Conservation (phyloP, 1,139 yeast species). For the Saccharomycopsis crataegensis region DNA sequence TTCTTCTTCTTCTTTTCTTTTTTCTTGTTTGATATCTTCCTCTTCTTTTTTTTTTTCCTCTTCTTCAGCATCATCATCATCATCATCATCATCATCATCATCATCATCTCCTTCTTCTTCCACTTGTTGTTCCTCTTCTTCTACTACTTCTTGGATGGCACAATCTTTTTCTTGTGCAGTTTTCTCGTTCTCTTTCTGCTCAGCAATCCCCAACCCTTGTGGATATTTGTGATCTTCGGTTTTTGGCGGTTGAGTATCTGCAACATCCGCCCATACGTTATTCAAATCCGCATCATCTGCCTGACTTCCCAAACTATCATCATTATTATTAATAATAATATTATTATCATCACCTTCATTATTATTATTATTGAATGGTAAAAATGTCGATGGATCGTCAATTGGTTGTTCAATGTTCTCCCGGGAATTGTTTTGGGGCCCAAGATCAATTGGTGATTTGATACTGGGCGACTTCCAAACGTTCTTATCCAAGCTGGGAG, state of each 20-base stretch:
- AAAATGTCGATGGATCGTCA: not conserved
- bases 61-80: not conserved
- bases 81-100: not conserved
- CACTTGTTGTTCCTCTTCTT: too few relatives aligned
- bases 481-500: constrained; percentile 13
- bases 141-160: too few relatives aligned
- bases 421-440: not conserved
- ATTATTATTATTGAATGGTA: not conserved
- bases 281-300: not conserved
- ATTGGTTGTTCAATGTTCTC: not conserved
- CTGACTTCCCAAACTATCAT: not conserved
- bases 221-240: too few relatives aligned
- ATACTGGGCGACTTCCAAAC: constrained; percentile 15
- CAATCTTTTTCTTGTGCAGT: too few relatives aligned
- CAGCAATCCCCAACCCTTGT: too few relatives aligned
- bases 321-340: not conserved
- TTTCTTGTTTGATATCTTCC: too few relatives aligned
- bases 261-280: not conserved
- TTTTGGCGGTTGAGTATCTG: too few relatives aligned
- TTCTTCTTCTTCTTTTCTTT: not conserved
- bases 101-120: not conserved
- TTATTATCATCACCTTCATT: not conserved
- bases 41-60: too few relatives aligned
- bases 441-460: not conserved
- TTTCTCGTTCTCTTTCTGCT: too few relatives aligned